Base-by-base conservation (phyloP, 2,329 filamentous ascomycete genomes). In the Fusarium devonianum region DNA sequence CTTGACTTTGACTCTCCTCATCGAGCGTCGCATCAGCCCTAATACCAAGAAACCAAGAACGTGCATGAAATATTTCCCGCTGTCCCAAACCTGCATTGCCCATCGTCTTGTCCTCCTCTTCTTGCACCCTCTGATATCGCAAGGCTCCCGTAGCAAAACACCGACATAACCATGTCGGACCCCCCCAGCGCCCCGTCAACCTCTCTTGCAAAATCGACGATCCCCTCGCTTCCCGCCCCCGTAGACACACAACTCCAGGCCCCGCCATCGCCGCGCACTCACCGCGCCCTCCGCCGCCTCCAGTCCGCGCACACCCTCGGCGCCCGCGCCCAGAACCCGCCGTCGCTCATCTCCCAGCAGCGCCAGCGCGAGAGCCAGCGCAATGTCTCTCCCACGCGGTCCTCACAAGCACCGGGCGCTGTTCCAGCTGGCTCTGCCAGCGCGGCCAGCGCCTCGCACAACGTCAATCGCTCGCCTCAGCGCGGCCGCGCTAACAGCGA, bases 281-380 rank as follows among this genome's bases (percentile, higher is more conserved):
- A 86, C 67, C 83, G 88, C 64, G 81, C 83, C 35, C 78, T 92
- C 52, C 83, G 89, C 61, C 87, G 87, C 68, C 83, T 90, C 21
- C 87, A 91, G 71, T 92, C 89, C 22, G 88, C 89, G 39, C 88
- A 91, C 74, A 78, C 81, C 71, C 73, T 90, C 43, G 83, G 84
- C 67, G 68, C 84, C 54, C 80, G 82, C 62, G 74, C 76, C 45
- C 67, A 74, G 44, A 73, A 69, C 56, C 75, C 75, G 49, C 75
- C 81, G 17, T 82, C 83, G 0, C 75, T 87, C 56, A 84, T 86
- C 62, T 80, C 85, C n/a, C 83, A 86, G 64, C 84, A 86, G 66
- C 79, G 81, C 34, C 78, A 78, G 49, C 78, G 75, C 50, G 71
- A 78, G 50, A 72, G 74, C 37, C 71, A 74, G 35, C 71, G 64